Percentiles rank a stretch among this genome's conserved stretches.
phyloP scores from a whole-genome alignment of 768 basidiomycete species.

The Suillus occidentalis region DNA sequence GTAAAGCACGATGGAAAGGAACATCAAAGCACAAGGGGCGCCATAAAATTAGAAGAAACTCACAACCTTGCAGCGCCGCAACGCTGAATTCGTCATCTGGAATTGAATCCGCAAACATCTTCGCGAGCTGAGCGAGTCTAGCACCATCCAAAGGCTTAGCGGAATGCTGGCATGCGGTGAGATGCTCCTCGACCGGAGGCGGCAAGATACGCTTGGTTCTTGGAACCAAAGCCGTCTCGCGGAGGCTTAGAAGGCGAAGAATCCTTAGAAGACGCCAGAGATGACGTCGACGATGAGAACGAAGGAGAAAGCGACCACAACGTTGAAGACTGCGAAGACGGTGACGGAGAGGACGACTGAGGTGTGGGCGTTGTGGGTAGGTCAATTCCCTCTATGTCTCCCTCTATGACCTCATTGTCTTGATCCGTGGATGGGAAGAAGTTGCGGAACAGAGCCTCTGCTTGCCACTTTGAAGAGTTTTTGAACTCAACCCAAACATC shows the following conservation, averaged over 20 bases:
- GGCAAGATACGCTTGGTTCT: constrained; percentile 63
- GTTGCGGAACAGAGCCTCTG: constrained; percentile 83
- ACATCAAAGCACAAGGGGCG: constrained; percentile 12
- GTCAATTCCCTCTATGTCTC: constrained; percentile 49
- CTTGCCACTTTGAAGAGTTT: constrained; percentile 82
- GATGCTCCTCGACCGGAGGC: constrained; percentile 62
- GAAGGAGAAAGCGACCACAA: constrained; percentile 46
- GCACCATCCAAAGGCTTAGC: constrained; percentile 64
- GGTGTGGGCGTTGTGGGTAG: constrained; percentile 39
- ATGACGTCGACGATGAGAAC: constrained; percentile 42
- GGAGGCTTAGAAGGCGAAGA: constrained; percentile 18
- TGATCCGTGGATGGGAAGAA: constrained; percentile 82
- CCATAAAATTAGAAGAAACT: constrained; percentile 38
- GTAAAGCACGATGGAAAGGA: constrained; percentile 16
- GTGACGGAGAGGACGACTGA: constrained; percentile 39
- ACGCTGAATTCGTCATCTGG: constrained; percentile 88
- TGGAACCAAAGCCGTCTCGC: constrained; percentile 44
- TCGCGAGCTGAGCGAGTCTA: constrained; percentile 67
- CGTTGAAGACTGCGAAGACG: constrained; percentile 46
- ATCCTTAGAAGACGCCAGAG: constrained; percentile 32
- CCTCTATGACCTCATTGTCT: constrained; percentile 37
- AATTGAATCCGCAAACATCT: constrained; percentile 76
- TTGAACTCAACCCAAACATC: constrained; percentile 93
- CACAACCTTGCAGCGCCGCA: constrained; percentile 88
- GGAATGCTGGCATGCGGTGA: constrained; percentile 57